phyloP scores from a whole-genome alignment of 2,329 filamentous ascomycete species.

The Macroventuria anomochaeta region DNA sequence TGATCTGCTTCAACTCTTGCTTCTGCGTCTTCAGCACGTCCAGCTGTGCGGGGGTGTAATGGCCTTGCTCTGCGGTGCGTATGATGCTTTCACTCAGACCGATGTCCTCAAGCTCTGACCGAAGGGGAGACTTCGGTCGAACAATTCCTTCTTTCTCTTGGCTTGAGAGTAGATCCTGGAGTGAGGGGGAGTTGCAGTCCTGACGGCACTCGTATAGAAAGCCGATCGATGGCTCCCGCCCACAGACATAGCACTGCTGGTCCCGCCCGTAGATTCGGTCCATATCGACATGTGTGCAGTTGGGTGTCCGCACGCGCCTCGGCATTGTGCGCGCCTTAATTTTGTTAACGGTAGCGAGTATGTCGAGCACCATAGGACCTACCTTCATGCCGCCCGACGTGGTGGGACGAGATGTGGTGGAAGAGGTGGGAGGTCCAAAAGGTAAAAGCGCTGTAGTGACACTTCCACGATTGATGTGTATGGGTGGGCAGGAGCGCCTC shows the following conservation, averaged over 20 bases:
- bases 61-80: conserved; percentile 39
- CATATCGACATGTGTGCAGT: conserved; percentile 73
- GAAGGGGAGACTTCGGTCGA: conserved; percentile 29
- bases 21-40: conserved; percentile 42
- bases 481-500: conserved; percentile 6
- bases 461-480: neutral
- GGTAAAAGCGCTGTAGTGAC: conserved; percentile 4
- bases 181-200: conserved; percentile 52
- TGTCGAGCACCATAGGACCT: neutral
- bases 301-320: conserved; percentile 34
- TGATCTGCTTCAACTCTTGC: conserved; percentile 36
- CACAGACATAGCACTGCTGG: conserved; percentile 65
- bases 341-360: conserved; percentile 15
- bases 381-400: conserved; percentile 5
- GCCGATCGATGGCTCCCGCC: conserved; percentile 62
- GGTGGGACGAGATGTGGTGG: neutral
- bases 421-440: neutral
- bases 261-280: conserved; percentile 65
- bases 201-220: conserved; percentile 78
- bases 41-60: conserved; percentile 44
- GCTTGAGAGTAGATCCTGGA: conserved; percentile 8
- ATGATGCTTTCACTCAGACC: conserved; percentile 47
- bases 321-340: conserved; percentile 28
- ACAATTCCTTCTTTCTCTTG: neutral
- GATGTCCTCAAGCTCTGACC: conserved; percentile 35